phyloP scores from a whole-genome alignment of 306 rosid species.

The Inga laurina region DNA sequence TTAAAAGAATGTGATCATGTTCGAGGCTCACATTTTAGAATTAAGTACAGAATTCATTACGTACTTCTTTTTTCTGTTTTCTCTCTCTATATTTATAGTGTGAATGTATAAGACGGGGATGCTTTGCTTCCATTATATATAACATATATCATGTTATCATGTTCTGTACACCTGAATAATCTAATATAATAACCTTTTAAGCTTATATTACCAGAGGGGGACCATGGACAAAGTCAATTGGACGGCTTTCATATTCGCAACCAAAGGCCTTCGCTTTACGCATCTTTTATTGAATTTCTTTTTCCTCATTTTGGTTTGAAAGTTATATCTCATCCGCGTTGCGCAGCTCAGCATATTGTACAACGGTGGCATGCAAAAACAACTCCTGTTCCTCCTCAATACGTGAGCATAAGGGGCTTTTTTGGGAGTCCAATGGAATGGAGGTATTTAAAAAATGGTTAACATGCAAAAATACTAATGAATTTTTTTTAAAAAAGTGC shows the following conservation, averaged over 20 bases:
- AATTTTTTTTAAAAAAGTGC: too few relatives aligned
- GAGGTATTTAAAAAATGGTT: neutral
- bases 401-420: neutral
- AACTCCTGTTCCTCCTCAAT: neutral
- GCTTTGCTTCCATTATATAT: neutral
- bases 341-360: neutral
- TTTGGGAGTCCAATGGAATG: neutral
- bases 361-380: neutral
- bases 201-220: neutral
- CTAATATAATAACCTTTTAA: neutral
- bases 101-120: neutral
- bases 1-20: neutral
- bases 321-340: neutral
- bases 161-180: neutral
- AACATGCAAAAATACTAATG: too few relatives aligned
- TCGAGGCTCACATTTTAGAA: neutral
- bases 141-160: neutral
- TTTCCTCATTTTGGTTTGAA: neutral
- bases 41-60: neutral
- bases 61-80: too few relatives aligned
- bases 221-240: neutral
- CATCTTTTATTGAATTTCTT: neutral
- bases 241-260: neutral
- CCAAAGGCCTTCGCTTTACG: neutral
- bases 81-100: neutral